Percentiles rank a stretch among this genome's conserved stretches.
Evolutionary conservation across 345 rosid genomes (phyloP).

Genomic region (Pugionium cornutum): DNA sequence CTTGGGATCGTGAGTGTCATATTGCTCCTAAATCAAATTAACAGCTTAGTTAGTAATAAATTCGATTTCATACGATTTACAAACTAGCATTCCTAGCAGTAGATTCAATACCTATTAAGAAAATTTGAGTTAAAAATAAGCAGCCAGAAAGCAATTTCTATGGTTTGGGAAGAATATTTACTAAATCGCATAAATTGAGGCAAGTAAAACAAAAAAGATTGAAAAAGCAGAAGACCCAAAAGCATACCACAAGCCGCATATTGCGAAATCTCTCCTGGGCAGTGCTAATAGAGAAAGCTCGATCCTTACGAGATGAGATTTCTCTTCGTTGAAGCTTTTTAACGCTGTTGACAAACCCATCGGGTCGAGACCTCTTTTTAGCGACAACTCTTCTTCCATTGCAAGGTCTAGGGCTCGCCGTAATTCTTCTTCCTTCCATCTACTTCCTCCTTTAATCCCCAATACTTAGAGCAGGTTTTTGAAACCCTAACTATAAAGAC

Average conservation of each 20-base stretch:
- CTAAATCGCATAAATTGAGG: constrained; percentile 1
- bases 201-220: background rate
- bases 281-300: constrained; percentile 60
- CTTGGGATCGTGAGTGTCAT: constrained; percentile 94
- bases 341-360: constrained; percentile 68
- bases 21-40: constrained; percentile 61
- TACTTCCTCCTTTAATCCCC: background rate
- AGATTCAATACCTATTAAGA: too few species aligned
- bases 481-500: constrained; percentile 31
- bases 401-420: constrained; percentile 82
- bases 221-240: background rate
- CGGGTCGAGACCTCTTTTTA: constrained; percentile 58
- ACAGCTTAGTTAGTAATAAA: background rate
- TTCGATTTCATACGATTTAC: background rate
- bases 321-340: constrained; percentile 77
- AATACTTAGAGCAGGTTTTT: constrained; percentile 8
- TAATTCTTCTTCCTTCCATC: constrained; percentile 81
- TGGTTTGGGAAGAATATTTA: constrained; percentile 14
- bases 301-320: constrained; percentile 61
- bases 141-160: constrained; percentile 13
- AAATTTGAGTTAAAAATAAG: background rate
- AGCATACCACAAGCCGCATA: constrained; percentile 58
- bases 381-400: constrained; percentile 69
- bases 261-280: constrained; percentile 73
- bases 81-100: too few species aligned